Conservation (phyloP, 352 stramenopile species). For the Pythium phragmitis region DNA sequence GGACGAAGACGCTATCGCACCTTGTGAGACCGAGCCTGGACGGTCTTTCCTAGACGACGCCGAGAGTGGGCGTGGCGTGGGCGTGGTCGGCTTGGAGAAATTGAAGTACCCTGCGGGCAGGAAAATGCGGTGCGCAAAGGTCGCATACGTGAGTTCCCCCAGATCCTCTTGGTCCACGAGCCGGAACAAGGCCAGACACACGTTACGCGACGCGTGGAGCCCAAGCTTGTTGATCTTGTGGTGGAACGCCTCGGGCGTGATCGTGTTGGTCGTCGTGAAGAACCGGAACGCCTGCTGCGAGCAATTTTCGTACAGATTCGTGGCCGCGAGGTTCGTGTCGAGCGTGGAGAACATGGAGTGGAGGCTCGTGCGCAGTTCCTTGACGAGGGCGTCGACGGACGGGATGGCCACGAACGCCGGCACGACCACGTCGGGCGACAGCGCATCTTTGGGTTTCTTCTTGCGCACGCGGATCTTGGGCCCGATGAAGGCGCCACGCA, state of each 20-base stretch:
- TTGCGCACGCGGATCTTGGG: slow-evolving; percentile 24
- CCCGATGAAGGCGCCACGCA: slow-evolving; percentile 23
- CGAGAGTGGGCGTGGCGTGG: not conserved
- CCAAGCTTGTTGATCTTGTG: slow-evolving; percentile 62
- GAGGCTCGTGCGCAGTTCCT: slow-evolving; percentile 48
- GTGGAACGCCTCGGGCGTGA: slow-evolving; percentile 66
- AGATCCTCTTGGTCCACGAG: slow-evolving; percentile 65
- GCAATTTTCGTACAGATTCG: slow-evolving; percentile 55
- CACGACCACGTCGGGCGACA: slow-evolving; percentile 3
- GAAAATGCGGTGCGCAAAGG: slow-evolving; percentile 61
- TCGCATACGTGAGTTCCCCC: slow-evolving; percentile 61
- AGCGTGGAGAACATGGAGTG: slow-evolving; percentile 47
- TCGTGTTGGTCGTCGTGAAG: slow-evolving; percentile 77
- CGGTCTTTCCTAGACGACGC: not conserved
- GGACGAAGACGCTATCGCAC: no score
- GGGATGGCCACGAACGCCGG: slow-evolving; percentile 12
- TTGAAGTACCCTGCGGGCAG: slow-evolving; percentile 40
- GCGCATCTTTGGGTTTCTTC: slow-evolving; percentile 13
- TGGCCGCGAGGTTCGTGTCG: slow-evolving; percentile 36
- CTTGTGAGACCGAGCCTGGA: not conserved
- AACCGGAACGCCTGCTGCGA: slow-evolving; percentile 67
- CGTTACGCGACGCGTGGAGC: slow-evolving; percentile 37
- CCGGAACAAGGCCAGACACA: slow-evolving; percentile 60
- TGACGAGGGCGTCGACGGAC: slow-evolving; percentile 43
- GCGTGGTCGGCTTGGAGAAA: slow-evolving; percentile 17